A percentile compares a stretch with the other conserved stretches of the same genome.
Conservation (phyloP, 2,329 filamentous ascomycete species). For the Trichoderma breve region DNA sequence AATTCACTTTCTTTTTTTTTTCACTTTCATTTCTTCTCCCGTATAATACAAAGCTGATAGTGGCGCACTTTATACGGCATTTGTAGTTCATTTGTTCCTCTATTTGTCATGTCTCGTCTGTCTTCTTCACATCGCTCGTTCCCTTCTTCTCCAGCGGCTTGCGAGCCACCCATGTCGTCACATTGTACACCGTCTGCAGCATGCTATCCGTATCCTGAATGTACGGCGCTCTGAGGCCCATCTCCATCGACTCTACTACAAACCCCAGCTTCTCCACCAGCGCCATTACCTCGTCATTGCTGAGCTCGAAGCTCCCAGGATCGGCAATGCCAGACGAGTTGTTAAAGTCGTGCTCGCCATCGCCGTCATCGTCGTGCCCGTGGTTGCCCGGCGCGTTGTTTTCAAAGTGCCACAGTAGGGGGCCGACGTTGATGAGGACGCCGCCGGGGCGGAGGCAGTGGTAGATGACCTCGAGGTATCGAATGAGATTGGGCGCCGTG, state of each 20-base stretch:
- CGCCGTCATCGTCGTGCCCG: constrained; percentile 50
- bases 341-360: constrained; percentile 48
- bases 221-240: constrained; percentile 70
- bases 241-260: constrained; percentile 61
- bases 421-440: constrained; percentile 84
- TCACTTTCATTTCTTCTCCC: not conserved
- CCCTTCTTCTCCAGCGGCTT: constrained; percentile 49
- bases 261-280: constrained; percentile 78
- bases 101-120: not conserved
- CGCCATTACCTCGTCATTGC: constrained; percentile 80
- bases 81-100: not conserved
- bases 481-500: constrained; percentile 88
- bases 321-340: constrained; percentile 72
- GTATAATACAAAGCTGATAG: not conserved
- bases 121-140: not conserved
- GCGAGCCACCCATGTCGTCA: constrained; percentile 80
- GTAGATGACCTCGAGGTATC: constrained; percentile 80
- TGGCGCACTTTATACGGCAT: not conserved
- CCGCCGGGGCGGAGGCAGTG: constrained; percentile 77
- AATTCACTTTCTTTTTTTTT: not conserved
- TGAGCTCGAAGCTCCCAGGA: constrained; percentile 85
- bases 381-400: constrained; percentile 63
- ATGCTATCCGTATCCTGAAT: constrained; percentile 84
- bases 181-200: constrained; percentile 77
- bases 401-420: constrained; percentile 94